A percentile compares a stretch with the other conserved stretches of the same genome.
phyloP scores from a whole-genome alignment of 345 rosid species.

The Citrus cavaleriei region DNA sequence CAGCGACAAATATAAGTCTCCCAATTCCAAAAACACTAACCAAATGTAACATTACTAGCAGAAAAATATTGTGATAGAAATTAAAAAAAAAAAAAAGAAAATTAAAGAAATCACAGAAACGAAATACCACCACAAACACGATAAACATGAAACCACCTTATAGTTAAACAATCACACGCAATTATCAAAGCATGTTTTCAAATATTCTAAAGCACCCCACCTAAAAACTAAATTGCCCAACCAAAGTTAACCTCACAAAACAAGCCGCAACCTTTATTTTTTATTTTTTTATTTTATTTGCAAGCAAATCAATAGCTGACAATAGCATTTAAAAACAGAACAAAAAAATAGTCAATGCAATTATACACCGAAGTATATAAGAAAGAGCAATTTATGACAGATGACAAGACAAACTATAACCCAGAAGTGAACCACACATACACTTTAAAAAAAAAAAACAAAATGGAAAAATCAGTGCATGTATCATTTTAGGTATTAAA shows the following conservation, averaged over 20 bases:
- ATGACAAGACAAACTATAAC: background rate
- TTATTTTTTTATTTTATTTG: background rate
- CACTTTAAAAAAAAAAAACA: background rate
- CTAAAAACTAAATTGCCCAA: background rate
- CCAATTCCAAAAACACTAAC: background rate
- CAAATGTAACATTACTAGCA: background rate
- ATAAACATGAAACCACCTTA: background rate
- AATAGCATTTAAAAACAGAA: background rate
- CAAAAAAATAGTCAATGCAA: background rate
- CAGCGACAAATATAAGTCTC: no score
- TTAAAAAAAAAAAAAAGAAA: background rate
- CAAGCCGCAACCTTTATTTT: background rate
- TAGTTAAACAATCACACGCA: background rate
- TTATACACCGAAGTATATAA: background rate
- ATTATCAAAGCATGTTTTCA: background rate
- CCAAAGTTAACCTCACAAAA: background rate
- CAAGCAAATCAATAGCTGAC: background rate
- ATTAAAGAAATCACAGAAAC: background rate
- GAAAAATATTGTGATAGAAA: background rate
- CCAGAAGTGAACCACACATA: background rate
- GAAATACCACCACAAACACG: background rate
- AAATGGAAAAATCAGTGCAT: background rate
- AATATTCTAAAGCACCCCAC: background rate
- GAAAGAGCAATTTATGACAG: background rate
- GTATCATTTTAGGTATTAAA: background rate